phyloP scores from a whole-genome alignment of 2,329 filamentous ascomycete species.

The Epicoccum nigrum region DNA sequence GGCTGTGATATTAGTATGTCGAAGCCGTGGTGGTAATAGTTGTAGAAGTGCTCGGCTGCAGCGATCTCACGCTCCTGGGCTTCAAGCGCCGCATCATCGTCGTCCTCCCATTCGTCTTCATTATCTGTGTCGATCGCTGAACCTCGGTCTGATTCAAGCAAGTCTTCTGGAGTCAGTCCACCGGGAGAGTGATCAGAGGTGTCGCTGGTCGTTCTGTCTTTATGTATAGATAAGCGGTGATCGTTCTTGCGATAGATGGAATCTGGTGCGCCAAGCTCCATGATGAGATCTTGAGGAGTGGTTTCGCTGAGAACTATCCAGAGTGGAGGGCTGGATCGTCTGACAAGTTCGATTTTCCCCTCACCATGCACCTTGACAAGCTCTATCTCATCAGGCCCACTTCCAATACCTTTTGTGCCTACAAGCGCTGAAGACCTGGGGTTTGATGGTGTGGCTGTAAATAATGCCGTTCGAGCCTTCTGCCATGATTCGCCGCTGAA shows the following conservation, averaged over 20 bases:
- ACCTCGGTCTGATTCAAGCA: constrained; percentile 39
- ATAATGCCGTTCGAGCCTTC: constrained; percentile 76
- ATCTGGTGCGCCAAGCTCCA: constrained; percentile 90
- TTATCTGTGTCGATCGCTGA: constrained; percentile 46
- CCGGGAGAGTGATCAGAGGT: constrained; percentile 42
- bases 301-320: constrained; percentile 83
- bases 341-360: constrained; percentile 77
- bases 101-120: constrained; percentile 56
- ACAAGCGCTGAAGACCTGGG: constrained; percentile 73
- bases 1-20: constrained; percentile 89
- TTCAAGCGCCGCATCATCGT: constrained; percentile 56
- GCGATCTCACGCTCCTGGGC: constrained; percentile 65
- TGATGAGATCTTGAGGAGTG: constrained; percentile 87
- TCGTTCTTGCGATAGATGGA: constrained; percentile 93
- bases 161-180: constrained; percentile 39
- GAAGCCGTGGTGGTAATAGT: constrained; percentile 96
- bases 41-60: constrained; percentile 82
- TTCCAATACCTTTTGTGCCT: constrained; percentile 71
- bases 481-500: constrained; percentile 92
- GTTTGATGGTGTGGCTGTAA: constrained; percentile 74
- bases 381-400: constrained; percentile 87
- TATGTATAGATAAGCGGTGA: constrained; percentile 83
- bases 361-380: constrained; percentile 77
- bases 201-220: constrained; percentile 46
- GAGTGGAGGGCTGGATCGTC: constrained; percentile 70